A percentile compares a stretch with the other conserved stretches of the same genome.
These are phyloP conservation scores for Candida railenensis DNA, from an alignment of 805 yeast species.

Conservation along the genomic window DNA sequence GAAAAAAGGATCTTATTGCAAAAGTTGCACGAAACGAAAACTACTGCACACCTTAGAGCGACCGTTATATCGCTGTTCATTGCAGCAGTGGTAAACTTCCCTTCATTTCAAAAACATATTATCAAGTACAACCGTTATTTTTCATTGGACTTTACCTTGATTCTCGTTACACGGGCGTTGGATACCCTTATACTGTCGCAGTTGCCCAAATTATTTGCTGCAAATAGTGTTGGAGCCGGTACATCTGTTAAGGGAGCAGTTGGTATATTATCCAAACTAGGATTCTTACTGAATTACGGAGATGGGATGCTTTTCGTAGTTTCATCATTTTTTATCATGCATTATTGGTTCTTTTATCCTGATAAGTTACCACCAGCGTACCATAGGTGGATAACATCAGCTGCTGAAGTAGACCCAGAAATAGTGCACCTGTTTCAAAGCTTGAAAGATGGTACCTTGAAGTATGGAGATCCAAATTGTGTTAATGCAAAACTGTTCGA, in stretches of 20 bases:
- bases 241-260: background rate
- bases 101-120: conserved; percentile 31
- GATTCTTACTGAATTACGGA: conserved; percentile 10
- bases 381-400: conserved; percentile 47
- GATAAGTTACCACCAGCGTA: conserved; percentile 43
- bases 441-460: conserved; percentile 27
- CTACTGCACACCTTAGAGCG: conserved; percentile 2
- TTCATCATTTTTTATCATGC: conserved; percentile 34
- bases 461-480: conserved; percentile 29
- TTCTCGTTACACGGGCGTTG: conserved; percentile 33
- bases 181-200: conserved; percentile 30
- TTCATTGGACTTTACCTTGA: conserved; percentile 36
- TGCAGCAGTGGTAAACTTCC: conserved; percentile 27
- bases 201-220: conserved; percentile 7
- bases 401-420: conserved; percentile 47
- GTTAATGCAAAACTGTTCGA: conserved; percentile 25
- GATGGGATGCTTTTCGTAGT: conserved; percentile 30
- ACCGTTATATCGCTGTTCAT: conserved; percentile 25
- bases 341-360: conserved; percentile 39
- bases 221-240: conserved; percentile 5
- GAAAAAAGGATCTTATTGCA: conserved; percentile 1
- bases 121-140: conserved; percentile 26
- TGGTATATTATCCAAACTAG: background rate
- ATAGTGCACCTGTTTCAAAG: conserved; percentile 29
- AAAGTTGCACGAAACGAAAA: background rate